These are phyloP conservation scores for Ustulina deusta DNA, from an alignment of 2,329 filamentous ascomycete genomes.

Conservation along the genomic window DNA sequence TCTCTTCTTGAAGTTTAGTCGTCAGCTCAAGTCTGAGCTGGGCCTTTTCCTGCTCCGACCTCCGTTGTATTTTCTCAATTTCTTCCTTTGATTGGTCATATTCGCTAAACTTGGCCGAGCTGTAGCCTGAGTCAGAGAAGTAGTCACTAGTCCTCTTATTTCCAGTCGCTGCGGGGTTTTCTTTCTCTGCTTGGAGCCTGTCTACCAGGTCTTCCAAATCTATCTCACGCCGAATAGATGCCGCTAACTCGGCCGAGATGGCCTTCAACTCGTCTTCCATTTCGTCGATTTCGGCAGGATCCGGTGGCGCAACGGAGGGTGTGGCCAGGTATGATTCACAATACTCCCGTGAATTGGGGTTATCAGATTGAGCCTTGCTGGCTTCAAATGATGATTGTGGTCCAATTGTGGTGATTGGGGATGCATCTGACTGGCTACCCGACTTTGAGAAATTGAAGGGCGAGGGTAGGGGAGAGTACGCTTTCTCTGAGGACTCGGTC, in stretches of 20 bases:
- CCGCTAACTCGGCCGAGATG: slow-evolving; percentile 91
- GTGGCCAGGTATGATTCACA: slow-evolving; percentile 65
- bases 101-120: slow-evolving; percentile 82
- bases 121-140: slow-evolving; percentile 95
- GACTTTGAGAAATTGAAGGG: slow-evolving; percentile 60
- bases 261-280: slow-evolving; percentile 95
- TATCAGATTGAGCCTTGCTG: slow-evolving; percentile 56
- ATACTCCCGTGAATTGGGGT: slow-evolving; percentile 61
- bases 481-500: slow-evolving; percentile 64
- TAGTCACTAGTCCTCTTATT: slow-evolving; percentile 91
- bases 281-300: slow-evolving; percentile 76
- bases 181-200: slow-evolving; percentile 81
- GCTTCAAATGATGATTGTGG: slow-evolving; percentile 54
- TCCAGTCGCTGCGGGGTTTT: slow-evolving; percentile 66
- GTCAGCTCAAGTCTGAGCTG: slow-evolving; percentile 86
- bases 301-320: slow-evolving; percentile 56
- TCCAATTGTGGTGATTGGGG: slow-evolving; percentile 55
- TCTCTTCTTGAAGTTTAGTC: slow-evolving; percentile 87
- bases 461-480: slow-evolving; percentile 62
- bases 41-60: slow-evolving; percentile 91
- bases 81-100: slow-evolving; percentile 74
- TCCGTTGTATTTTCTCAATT: slow-evolving; percentile 83
- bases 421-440: slow-evolving; percentile 57
- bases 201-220: slow-evolving; percentile 96
- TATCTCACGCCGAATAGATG: slow-evolving; percentile 94